Conservation (phyloP, 352 stramenopile genomes). For the Phytophthora multivora region DNA sequence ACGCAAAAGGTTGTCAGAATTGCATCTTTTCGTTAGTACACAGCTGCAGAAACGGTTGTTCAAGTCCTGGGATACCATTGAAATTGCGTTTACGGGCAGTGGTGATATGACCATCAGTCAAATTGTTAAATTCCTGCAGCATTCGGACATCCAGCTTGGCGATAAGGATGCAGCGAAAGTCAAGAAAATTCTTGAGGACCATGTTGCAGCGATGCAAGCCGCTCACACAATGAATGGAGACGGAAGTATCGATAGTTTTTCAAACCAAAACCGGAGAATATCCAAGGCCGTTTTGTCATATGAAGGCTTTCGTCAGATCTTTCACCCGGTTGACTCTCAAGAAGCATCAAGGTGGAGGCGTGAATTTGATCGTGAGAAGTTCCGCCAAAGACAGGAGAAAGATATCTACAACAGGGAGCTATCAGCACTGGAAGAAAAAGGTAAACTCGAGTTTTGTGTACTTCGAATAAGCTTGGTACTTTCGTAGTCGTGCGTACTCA, state of each 20-base stretch:
- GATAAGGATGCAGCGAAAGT: slow-evolving; percentile 60
- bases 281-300: slow-evolving; percentile 54
- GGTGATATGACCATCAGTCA: slow-evolving; percentile 67
- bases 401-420: slow-evolving; percentile 75
- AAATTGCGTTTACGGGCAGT: slow-evolving; percentile 68
- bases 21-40: slow-evolving; percentile 66
- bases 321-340: slow-evolving; percentile 55
- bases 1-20: slow-evolving; percentile 57
- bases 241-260: background rate
- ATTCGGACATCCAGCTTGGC: slow-evolving; percentile 72
- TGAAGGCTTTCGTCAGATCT: slow-evolving; percentile 65
- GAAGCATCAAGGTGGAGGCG: slow-evolving; percentile 61
- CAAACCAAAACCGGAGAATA: slow-evolving; percentile 14
- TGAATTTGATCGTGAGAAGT: slow-evolving; percentile 75
- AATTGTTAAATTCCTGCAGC: slow-evolving; percentile 75
- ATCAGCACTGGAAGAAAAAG: slow-evolving; percentile 69
- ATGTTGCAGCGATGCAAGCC: slow-evolving; percentile 26
- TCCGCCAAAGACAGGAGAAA: slow-evolving; percentile 58
- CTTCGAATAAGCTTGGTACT: background rate
- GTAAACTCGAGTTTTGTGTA: slow-evolving; percentile 17
- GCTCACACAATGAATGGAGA: slow-evolving; percentile 14
- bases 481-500: slow-evolving; percentile 2
- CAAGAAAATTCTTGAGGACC: slow-evolving; percentile 60
- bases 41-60: slow-evolving; percentile 74
- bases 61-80: slow-evolving; percentile 73